phyloP scores from a whole-genome alignment of 208 protist genomes.

The Trypanosoma avium region DNA sequence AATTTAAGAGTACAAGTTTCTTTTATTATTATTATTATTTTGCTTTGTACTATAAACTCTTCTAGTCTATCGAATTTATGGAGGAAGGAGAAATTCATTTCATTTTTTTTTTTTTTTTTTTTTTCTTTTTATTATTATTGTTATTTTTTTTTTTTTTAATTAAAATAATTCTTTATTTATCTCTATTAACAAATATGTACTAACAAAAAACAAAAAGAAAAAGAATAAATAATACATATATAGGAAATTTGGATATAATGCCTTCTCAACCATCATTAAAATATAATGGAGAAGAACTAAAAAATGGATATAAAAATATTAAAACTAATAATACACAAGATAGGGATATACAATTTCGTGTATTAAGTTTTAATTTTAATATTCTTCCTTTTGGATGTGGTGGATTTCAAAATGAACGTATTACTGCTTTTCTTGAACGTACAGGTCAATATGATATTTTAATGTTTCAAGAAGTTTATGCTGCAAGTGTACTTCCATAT shows the following conservation, averaged over 20 bases:
- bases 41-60: constrained; percentile 13
- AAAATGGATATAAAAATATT: not conserved
- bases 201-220: not conserved
- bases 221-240: not conserved
- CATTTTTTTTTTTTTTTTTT: constrained; percentile 3
- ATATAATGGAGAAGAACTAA: not conserved
- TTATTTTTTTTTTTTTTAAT: constrained; percentile 10
- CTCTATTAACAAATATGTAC: too few relatives aligned
- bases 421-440: constrained; percentile 64
- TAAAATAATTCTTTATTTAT: too few relatives aligned
- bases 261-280: not conserved
- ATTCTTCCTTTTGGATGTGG: constrained; percentile 77
- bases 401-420: constrained; percentile 84
- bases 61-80: too few relatives aligned
- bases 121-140: not conserved
- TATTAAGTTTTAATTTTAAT: constrained; percentile 91
- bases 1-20: too few relatives aligned
- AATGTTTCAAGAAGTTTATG: constrained; percentile 87
- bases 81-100: too few relatives aligned
- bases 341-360: constrained; percentile 35
- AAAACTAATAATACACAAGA: not conserved
- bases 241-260: not conserved
- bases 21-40: not conserved
- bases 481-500: constrained; percentile 76
- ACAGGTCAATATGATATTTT: constrained; percentile 83